phyloP scores from a whole-genome alignment of 2,329 filamentous ascomycete genomes.

The Hymenoscyphus occultus region DNA sequence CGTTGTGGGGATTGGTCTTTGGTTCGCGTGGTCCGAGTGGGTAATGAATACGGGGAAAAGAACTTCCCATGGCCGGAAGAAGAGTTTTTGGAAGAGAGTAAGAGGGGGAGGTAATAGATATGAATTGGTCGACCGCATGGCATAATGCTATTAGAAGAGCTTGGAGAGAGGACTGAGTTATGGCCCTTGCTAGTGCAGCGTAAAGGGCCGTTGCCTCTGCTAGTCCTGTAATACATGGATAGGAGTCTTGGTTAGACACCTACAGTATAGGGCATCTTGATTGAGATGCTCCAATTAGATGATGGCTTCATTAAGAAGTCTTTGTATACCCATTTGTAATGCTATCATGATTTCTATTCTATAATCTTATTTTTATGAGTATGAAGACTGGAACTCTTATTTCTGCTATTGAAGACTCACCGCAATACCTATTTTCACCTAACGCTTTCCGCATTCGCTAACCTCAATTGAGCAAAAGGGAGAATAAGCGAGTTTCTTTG shows the following conservation, averaged over 20 bases:
- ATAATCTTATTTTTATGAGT: too few species aligned
- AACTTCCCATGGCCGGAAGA: slow-evolving; percentile 16
- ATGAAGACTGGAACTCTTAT: too few species aligned
- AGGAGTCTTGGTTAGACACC: background rate
- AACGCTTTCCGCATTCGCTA: too few species aligned
- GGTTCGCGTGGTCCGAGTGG: slow-evolving; percentile 33
- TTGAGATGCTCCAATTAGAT: too few species aligned
- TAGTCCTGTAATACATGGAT: background rate
- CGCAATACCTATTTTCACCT: too few species aligned
- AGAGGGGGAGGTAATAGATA: slow-evolving; percentile 31
- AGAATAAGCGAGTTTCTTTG: too few species aligned
- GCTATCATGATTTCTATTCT: too few species aligned
- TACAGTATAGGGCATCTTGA: too few species aligned
- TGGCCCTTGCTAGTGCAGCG: slow-evolving; percentile 35
- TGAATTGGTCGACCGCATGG: slow-evolving; percentile 35
- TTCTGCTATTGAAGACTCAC: too few species aligned
- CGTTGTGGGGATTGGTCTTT: slow-evolving; percentile 29
- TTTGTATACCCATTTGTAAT: too few species aligned
- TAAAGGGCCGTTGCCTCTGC: slow-evolving; percentile 18
- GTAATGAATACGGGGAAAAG: slow-evolving; percentile 22
- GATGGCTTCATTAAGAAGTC: too few species aligned
- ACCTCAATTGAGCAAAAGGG: too few species aligned
- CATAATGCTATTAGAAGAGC: slow-evolving; percentile 14
- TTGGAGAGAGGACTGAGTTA: slow-evolving; percentile 13
- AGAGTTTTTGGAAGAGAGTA: slow-evolving; percentile 30